Conservation (phyloP, 73 alveolate species). For the Paraurostyla sp. region DNA sequence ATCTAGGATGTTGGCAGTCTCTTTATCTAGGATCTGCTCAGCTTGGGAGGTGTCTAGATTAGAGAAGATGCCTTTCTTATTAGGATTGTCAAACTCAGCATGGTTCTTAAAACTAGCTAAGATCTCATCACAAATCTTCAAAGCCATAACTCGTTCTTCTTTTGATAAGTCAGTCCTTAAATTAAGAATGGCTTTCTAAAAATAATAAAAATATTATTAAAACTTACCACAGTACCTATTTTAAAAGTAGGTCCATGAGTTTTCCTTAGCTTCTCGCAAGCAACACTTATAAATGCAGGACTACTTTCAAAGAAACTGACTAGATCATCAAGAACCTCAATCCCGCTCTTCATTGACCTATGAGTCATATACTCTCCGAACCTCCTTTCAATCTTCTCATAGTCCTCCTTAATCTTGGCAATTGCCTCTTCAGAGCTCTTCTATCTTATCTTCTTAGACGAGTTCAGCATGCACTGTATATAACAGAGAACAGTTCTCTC, state of each 20-base stretch:
- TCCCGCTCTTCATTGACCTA: constrained; percentile 66
- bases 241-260: constrained; percentile 81
- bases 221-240: constrained; percentile 64
- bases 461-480: constrained; percentile 73
- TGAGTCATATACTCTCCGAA: constrained; percentile 69
- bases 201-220: neutral
- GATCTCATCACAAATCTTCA: constrained; percentile 59
- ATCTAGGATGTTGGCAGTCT: constrained; percentile 1
- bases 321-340: constrained; percentile 77
- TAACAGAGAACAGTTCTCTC: constrained; percentile 70
- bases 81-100: constrained; percentile 2
- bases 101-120: constrained; percentile 43
- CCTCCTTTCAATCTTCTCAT: constrained; percentile 58
- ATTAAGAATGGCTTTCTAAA: constrained; percentile 67
- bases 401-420: constrained; percentile 66
- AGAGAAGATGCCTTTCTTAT: constrained; percentile 61
- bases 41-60: constrained; percentile 68
- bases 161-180: constrained; percentile 72
- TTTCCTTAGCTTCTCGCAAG: constrained; percentile 78
- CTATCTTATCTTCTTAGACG: constrained; percentile 66
- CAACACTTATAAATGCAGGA: constrained; percentile 69
- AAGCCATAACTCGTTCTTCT: constrained; percentile 52
- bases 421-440: constrained; percentile 60
- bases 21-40: constrained; percentile 21
- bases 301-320: constrained; percentile 78